Percentiles rank a stretch among this genome's conserved stretches.
Conservation (phyloP, 148 eudicot genomes). For the Camellia lanceoleosa region DNA sequence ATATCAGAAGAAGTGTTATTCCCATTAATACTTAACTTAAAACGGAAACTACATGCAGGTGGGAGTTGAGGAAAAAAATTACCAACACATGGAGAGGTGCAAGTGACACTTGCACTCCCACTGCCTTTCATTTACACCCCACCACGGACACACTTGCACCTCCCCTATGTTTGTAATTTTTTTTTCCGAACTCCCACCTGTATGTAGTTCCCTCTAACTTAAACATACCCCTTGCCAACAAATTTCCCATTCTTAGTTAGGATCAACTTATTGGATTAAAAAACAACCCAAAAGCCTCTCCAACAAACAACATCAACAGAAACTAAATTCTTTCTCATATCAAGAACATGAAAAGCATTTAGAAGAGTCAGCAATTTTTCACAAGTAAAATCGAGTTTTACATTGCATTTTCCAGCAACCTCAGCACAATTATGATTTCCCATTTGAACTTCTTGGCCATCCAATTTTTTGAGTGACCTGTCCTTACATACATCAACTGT, state of each 20-base stretch:
- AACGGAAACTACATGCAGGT: too few relatives aligned
- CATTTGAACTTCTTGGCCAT: background rate
- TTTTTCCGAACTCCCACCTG: too few relatives aligned
- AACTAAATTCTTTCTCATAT: background rate
- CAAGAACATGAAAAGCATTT: background rate
- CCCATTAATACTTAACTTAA: background rate
- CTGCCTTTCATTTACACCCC: too few relatives aligned
- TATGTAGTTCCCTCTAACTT: too few relatives aligned
- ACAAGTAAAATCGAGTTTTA: background rate
- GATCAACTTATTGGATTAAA: background rate
- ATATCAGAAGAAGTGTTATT: too few relatives aligned
- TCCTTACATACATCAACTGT: background rate
- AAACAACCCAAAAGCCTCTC: background rate
- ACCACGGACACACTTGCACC: too few relatives aligned
- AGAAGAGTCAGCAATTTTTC: background rate
- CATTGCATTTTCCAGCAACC: background rate
- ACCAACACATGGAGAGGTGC: too few relatives aligned
- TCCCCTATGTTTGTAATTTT: too few relatives aligned
- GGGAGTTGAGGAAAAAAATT: too few relatives aligned
- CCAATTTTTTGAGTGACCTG: background rate
- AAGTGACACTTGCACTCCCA: too few relatives aligned
- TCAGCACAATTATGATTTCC: background rate
- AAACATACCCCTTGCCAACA: background rate
- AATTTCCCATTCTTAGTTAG: background rate
- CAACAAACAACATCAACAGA: background rate